Evolutionary conservation across 129 eudicot genomes (phyloP), one percentile per base, ranked within the genome.

Genomic region (Escallonia rubra): DNA sequence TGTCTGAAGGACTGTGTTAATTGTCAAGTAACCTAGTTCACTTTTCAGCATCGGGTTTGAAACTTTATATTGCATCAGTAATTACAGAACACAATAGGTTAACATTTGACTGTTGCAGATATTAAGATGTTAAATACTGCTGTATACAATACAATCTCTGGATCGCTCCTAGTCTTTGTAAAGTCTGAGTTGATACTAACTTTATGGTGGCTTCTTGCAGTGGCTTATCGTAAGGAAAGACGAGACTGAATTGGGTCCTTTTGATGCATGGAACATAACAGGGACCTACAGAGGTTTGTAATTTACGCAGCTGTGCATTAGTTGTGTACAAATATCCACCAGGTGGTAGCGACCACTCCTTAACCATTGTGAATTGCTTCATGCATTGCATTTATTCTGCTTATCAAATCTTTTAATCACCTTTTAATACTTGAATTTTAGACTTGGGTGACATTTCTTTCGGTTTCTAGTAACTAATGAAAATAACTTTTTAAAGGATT

Each of bases 211-310:
- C 10, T 5, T 46, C 59, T 79, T 80, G 72, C 87, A 91, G 98
- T 91, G 98, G 98, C 96, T 91, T 75, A 81, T 77, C 64, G 78
- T 67, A 43, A 80, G 90, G 76, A 91, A 91, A 74, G 91, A 91
- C 61, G 96, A 88, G 57, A 76, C 64, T 34, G 90, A 88, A 65
- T 57, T 74, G 73, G 97, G 96, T 41, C 82, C 91, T 23, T 86
- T 88, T 72, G 72, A 87, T 68, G 79, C 85, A 38, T 91, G 98
- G 98, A 91, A 91, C 70, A 88, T 91, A 68, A 85, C 95, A 2
- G 98, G 98, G 73, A 91, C 96, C 3, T 91, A 88, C 77, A 79
- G 87, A 91, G 98, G 98, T 91, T 71, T 43, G 88, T 74, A 57
- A 61, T n/a, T 74, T 86, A 49, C 41, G 42, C 50, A 16, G 23